A percentile compares a stretch with the other conserved stretches of the same genome.
Evolutionary conservation across 768 basidiomycete genomes (phyloP).

Genomic region (Pleurotus salmoneostramineus): DNA sequence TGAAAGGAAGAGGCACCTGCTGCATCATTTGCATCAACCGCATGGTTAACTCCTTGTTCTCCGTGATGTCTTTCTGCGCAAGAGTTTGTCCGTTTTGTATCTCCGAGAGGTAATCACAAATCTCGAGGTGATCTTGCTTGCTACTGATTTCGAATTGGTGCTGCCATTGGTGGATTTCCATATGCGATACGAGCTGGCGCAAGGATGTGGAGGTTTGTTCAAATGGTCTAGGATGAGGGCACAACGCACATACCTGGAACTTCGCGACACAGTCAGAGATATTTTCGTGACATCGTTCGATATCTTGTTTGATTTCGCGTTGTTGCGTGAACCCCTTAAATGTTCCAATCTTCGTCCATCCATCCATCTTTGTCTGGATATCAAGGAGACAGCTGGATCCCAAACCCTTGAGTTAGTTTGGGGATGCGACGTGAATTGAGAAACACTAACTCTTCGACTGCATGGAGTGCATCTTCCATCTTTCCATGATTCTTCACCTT

Average conservation of each 20-base stretch:
- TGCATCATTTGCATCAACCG: slow-evolving; percentile 50
- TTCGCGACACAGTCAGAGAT: slow-evolving; percentile 42
- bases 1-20: slow-evolving; percentile 24
- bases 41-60: slow-evolving; percentile 29
- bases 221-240: background rate
- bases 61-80: slow-evolving; percentile 25
- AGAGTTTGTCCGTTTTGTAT: slow-evolving; percentile 26
- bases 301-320: slow-evolving; percentile 36
- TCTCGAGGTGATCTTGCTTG: slow-evolving; percentile 38
- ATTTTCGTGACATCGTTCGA: slow-evolving; percentile 38
- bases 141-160: slow-evolving; percentile 31
- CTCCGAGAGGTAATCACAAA: slow-evolving; percentile 38
- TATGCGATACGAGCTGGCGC: slow-evolving; percentile 39
- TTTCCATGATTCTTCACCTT: slow-evolving; percentile 31
- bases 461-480: slow-evolving; percentile 25
- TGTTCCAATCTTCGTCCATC: slow-evolving; percentile 35
- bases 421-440: slow-evolving; percentile 10
- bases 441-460: slow-evolving; percentile 27
- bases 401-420: background rate
- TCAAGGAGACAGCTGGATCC: slow-evolving; percentile 22
- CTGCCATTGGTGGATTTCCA: slow-evolving; percentile 48
- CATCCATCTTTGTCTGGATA: slow-evolving; percentile 37
- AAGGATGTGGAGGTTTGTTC: background rate
- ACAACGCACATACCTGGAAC: slow-evolving; percentile 34
- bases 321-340: slow-evolving; percentile 44